Conservation (phyloP, 495 filamentous ascomycete species). For the Hapsidospora chrysogenum region DNA sequence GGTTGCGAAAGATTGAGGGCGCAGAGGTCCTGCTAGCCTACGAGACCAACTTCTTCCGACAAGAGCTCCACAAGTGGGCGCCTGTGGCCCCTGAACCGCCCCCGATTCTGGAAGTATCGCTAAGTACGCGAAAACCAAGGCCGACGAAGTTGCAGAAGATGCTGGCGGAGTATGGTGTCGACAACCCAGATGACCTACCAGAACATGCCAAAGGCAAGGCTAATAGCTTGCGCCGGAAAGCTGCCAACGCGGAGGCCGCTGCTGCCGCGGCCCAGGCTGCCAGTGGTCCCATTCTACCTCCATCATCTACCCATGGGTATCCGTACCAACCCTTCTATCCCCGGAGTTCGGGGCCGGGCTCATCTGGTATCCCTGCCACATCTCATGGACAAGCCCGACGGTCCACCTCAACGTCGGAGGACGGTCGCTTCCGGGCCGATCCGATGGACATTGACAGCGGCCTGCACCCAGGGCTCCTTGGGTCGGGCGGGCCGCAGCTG, state of each 20-base stretch:
- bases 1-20: constrained; percentile 94
- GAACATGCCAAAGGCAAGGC: constrained; percentile 62
- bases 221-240: constrained; percentile 43
- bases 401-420: constrained; percentile 13
- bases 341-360: constrained; percentile 20
- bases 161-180: constrained; percentile 71
- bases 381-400: constrained; percentile 11
- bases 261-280: constrained; percentile 11
- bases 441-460: constrained; percentile 15
- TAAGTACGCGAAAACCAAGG: constrained; percentile 91
- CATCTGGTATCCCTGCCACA: constrained; percentile 17
- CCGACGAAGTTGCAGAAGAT: constrained; percentile 97
- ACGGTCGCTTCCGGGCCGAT: constrained; percentile 9
- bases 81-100: constrained; percentile 79
- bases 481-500: constrained; percentile 15
- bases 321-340: constrained; percentile 18
- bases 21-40: constrained; percentile 84
- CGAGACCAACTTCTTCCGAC: constrained; percentile 94
- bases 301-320: constrained; percentile 5
- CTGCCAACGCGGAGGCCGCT: constrained; percentile 24
- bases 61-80: constrained; percentile 90
- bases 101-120: constrained; percentile 64
- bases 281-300: background rate
- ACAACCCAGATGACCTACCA: constrained; percentile 77
- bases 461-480: constrained; percentile 19